Base-by-base conservation (phyloP, 176 grass and related monocot species). In the Musa schizocarpa region DNA sequence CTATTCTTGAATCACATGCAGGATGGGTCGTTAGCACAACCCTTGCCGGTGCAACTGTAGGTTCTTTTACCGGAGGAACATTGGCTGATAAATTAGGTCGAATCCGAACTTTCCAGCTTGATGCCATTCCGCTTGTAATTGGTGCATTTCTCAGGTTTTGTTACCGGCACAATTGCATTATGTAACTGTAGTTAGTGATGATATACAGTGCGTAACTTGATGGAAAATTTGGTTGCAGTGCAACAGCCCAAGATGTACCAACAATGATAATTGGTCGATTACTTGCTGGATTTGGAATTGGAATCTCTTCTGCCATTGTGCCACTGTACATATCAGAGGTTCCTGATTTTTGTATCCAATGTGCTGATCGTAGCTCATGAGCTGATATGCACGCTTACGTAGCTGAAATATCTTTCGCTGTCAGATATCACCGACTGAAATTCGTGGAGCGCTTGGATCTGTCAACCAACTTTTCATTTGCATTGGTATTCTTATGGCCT, bases 311-410 rank as follows among this genome's bases (percentile, higher is more conserved):
- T 77, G 95, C 86, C 19, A 86, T 99, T 77, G 95, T 99, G n/a
- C 95, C 95, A 59, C 95, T 99, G 76, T 99, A 99, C 81, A 99
- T 99, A 82, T 99, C 95, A 48, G 95, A 99, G 95, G 95, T 99
- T 79, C 8, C 34, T 63, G 74, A 55, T 70, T 65, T 63, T 90
- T 50, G 61, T 78, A 78, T 27, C 77, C 78, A n/a, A 14, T 73
- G 13, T 19, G 6, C 27, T 54, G 52, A 26, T 14, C 8, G 29
- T 56, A 52, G 24, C 50, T 20, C 16, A 11, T 51, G 11, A 51
- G 50, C 48, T 8, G 20, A 50, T 21, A 21, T 72, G 11, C 1
- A 51, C 59, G n/a, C 69, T 49, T 82, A 34, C 77, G 65, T 81
- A 26, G 12, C 83, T 79, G 65, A 82, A 73, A 7, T 26, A 17